Conservation (phyloP, 1,139 yeast genomes). For the Arxiozyma slooffiae region DNA sequence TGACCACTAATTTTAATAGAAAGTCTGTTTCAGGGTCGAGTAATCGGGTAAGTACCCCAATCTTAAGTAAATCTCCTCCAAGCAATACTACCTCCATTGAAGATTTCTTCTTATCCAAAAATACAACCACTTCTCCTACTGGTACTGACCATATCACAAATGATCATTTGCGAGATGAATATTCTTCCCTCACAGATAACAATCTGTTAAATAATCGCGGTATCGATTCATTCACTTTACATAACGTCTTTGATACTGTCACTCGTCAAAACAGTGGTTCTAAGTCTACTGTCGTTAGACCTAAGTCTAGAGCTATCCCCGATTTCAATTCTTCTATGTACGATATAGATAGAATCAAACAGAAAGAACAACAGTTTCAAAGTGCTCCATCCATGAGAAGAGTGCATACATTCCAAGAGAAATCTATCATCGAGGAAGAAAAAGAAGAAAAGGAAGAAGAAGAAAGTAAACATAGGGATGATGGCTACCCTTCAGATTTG, state of each 20-base stretch:
- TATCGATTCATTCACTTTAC: conserved; percentile 2
- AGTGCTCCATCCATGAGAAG: conserved; percentile 27
- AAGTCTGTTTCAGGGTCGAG: neutral
- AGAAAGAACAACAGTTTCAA: conserved; percentile 18
- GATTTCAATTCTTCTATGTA: conserved; percentile 22
- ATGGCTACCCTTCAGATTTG: conserved; percentile 14
- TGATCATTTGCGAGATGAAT: too few species aligned
- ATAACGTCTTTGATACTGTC: conserved; percentile 5
- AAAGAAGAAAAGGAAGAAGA: neutral
- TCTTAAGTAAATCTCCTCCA: neutral
- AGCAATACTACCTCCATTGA: conserved; percentile 18
- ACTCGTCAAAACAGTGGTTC: conserved; percentile 7
- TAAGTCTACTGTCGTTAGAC: conserved; percentile 24
- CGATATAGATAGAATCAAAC: conserved; percentile 23
- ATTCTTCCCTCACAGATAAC: neutral
- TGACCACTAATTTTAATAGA: conserved; percentile 19
- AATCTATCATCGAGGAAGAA: neutral
- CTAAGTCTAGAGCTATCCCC: conserved; percentile 27
- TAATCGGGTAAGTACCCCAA: neutral
- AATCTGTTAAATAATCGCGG: neutral
- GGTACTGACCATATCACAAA: neutral
- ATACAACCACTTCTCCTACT: neutral
- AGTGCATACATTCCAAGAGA: conserved; percentile 13
- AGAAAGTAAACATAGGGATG: conserved; percentile 1
- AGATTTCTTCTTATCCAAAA: conserved; percentile 19